Evolutionary conservation across 805 yeast genomes (phyloP).

Genomic region (Lipomyces starkeyi): DNA sequence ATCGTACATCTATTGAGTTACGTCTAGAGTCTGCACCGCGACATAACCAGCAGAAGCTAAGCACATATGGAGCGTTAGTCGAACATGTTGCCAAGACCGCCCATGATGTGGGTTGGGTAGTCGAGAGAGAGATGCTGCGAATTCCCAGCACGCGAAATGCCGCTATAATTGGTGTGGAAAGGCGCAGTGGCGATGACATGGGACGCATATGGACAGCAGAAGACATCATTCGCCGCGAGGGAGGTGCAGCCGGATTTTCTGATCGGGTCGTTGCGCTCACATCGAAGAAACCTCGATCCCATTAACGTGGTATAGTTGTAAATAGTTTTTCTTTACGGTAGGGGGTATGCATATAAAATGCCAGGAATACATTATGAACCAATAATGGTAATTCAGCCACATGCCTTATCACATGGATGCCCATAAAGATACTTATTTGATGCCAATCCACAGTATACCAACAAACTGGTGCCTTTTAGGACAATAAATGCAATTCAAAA

Average conservation of each 20-base stretch:
- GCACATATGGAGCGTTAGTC: constrained; percentile 80
- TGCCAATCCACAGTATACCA: background rate
- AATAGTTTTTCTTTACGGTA: background rate
- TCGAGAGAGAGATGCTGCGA: constrained; percentile 82
- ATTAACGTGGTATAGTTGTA: constrained; percentile 47
- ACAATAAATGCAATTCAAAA: background rate
- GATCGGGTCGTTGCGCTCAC: constrained; percentile 75
- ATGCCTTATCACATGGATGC: background rate
- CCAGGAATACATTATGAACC: background rate
- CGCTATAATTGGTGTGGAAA: constrained; percentile 75
- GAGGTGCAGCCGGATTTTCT: constrained; percentile 92
- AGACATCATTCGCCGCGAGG: constrained; percentile 73
- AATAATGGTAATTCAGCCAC: background rate
- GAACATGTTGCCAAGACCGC: constrained; percentile 82
- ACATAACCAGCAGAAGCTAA: constrained; percentile 40
- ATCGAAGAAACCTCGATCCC: constrained; percentile 74
- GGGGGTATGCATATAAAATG: background rate
- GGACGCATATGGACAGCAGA: constrained; percentile 49
- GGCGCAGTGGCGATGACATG: constrained; percentile 40
- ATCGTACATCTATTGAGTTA: constrained; percentile 44
- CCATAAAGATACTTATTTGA: background rate
- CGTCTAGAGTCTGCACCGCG: background rate
- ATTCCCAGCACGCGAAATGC: constrained; percentile 95
- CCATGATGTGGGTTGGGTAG: constrained; percentile 76
- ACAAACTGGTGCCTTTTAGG: background rate